Base-by-base conservation (phyloP, 495 filamentous ascomycete species). In the Geopyxis carbonaria region DNA sequence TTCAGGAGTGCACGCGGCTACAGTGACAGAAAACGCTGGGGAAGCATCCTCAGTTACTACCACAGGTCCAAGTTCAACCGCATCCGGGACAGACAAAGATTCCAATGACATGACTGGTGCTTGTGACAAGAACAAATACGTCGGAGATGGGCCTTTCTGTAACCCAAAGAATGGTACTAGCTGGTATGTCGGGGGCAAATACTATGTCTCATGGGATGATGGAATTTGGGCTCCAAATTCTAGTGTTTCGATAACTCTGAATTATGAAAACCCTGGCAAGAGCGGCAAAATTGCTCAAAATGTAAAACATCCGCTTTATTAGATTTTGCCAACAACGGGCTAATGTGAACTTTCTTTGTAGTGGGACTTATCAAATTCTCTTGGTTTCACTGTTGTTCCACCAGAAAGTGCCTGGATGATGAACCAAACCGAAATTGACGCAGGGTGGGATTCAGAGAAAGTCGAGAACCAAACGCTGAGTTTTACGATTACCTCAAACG, bases 171-270 rank as follows among this genome's bases (percentile, higher is more conserved):
- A 55, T 10, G 35, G 43, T 9, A 40, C 45, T 2, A 25, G 29
- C 3, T 54, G 51, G 51, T 48, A 40, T 40, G 21, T 32, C 18
- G 38, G 33, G 18, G 45, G 49, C 0, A 42, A 40, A 11, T 54
- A 54, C 39, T 49, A 53, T 23, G 36, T 54, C 8, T 53, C 50
- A 0, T 54, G 51, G 51, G 53, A 53, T 34, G 37, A 39, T 4
- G 22, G 2, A n/a, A 22, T 34, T n/a, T 54, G 47, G 36, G n/a
- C 31, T 5, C n/a, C 19, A 5, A 53, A 53, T 16, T 53, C 45
- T 5, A 43, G 33, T 1, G 41, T 53, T 4, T 44, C 22, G 14
- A 38, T 53, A 32, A 31, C 37, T 4, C 42, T 54, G 13, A 48
- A 54, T 21, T 54, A 54, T n/a, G 18, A 13, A 11, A 25, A 16